These are phyloP conservation scores for Pestalotiopsis sp. DNA, from an alignment of 2,329 filamentous ascomycete genomes.

Conservation along the genomic window DNA sequence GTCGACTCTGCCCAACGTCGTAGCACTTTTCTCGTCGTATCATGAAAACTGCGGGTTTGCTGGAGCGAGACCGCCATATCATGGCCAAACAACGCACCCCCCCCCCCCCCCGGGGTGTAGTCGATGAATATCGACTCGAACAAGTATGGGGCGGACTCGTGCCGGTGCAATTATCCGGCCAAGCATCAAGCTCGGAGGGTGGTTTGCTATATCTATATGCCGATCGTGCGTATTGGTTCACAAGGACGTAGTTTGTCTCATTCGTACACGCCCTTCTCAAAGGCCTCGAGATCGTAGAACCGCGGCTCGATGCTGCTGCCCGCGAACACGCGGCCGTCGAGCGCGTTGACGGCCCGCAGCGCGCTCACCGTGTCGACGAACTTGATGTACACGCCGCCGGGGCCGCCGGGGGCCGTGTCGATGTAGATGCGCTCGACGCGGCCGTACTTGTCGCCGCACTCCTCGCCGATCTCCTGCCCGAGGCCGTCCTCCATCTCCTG, in stretches of 20 bases:
- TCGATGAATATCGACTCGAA: too few species aligned
- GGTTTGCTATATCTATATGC: too few species aligned
- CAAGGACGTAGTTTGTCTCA: constrained; percentile 18
- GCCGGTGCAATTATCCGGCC: too few species aligned
- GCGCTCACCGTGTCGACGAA: constrained; percentile 87
- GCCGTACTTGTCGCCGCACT: constrained; percentile 89
- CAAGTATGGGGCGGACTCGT: too few species aligned
- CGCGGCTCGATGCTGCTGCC: constrained; percentile 81
- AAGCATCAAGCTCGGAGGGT: too few species aligned
- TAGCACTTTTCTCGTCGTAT: too few species aligned
- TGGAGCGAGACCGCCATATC: too few species aligned
- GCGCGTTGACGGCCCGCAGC: constrained; percentile 83
- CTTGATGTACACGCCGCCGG: constrained; percentile 83
- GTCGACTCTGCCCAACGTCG: neutral
- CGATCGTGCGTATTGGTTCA: too few species aligned
- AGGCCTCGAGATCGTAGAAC: constrained; percentile 83
- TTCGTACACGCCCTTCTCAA: constrained; percentile 69
- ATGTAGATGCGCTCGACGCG: constrained; percentile 80
- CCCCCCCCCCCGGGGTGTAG: too few species aligned
- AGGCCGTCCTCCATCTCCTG: constrained; percentile 76
- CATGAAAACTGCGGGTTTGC: too few species aligned
- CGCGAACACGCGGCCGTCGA: constrained; percentile 86
- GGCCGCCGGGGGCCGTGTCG: constrained; percentile 56
- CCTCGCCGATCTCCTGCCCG: constrained; percentile 93
- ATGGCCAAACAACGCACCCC: too few species aligned